Evolutionary conservation across 257 asterid genomes (phyloP).

Genomic region (Forsythia suspensa): DNA sequence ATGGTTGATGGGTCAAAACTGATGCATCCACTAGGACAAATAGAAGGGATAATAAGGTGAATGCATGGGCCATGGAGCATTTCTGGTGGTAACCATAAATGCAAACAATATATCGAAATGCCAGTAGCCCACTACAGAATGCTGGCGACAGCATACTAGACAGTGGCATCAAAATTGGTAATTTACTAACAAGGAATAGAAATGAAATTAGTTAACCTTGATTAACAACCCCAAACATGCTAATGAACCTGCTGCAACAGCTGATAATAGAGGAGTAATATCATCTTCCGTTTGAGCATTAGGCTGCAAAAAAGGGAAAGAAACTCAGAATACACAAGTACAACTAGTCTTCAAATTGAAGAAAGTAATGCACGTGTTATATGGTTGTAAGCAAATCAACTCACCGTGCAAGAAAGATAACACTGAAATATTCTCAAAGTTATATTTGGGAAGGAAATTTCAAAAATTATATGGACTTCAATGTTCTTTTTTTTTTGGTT

Average conservation of each 20-base stretch:
- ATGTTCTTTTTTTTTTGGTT: not conserved
- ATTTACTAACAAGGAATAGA: not conserved
- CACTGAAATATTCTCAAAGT: not conserved
- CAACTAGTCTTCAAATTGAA: not conserved
- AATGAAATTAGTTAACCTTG: slow-evolving; percentile 47
- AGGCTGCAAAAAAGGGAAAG: slow-evolving; percentile 59
- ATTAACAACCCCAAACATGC: slow-evolving; percentile 70
- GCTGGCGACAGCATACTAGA: not conserved
- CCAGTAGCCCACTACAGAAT: not conserved
- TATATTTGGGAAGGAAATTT: not conserved
- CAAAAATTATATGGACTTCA: not conserved
- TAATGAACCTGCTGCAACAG: slow-evolving; percentile 95
- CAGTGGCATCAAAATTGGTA: slow-evolving; percentile 2
- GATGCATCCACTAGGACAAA: not conserved
- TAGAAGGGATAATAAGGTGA: not conserved
- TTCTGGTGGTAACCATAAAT: not conserved
- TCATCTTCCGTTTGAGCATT: slow-evolving; percentile 82
- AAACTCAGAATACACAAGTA: slow-evolving; percentile 2
- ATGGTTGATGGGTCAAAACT: not conserved
- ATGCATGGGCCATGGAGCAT: not conserved
- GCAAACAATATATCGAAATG: not conserved
- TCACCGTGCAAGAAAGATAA: slow-evolving; percentile 11
- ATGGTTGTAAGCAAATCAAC: slow-evolving; percentile 2
- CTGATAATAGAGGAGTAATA: slow-evolving; percentile 77
- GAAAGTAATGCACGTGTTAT: not conserved